Percentiles rank a stretch among this genome's conserved stretches.
phyloP scores from a whole-genome alignment of 129 eudicot species.

The Kitagawia praeruptora region DNA sequence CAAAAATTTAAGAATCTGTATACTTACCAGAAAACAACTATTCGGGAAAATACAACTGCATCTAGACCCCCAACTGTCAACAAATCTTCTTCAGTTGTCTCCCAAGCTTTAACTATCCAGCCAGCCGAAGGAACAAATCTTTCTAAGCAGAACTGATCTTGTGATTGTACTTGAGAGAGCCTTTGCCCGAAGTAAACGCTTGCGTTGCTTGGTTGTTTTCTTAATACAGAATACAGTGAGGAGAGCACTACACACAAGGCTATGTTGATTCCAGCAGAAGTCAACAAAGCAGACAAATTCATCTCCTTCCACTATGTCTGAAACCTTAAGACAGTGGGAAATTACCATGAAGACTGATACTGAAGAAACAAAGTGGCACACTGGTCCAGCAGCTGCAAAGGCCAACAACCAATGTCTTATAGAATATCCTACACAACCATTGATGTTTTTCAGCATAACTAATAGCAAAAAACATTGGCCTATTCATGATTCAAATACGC shows the following conservation, averaged over 20 bases:
- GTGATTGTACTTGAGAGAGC: conserved; percentile 46
- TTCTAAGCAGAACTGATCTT: conserved; percentile 44
- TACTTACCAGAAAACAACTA: conserved; percentile 54
- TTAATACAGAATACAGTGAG: conserved; percentile 66
- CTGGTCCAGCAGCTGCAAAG: conserved; percentile 8
- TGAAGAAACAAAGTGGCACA: conserved; percentile 1
- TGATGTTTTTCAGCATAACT: background rate
- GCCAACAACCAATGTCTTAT: background rate
- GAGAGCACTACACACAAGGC: conserved; percentile 50
- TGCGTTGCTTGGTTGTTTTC: conserved; percentile 68
- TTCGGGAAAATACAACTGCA: conserved; percentile 70
- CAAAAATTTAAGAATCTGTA: background rate
- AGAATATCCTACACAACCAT: background rate
- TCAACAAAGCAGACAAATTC: conserved; percentile 64
- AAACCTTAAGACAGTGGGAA: background rate
- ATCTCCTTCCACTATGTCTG: conserved; percentile 34
- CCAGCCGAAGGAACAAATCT: conserved; percentile 76
- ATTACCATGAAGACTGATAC: background rate
- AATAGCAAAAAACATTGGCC: background rate
- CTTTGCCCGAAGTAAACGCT: conserved; percentile 72
- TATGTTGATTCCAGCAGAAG: conserved; percentile 78
- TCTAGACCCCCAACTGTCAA: conserved; percentile 68
- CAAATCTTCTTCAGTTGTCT: conserved; percentile 71
- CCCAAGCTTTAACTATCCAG: conserved; percentile 93
- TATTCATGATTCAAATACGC: background rate